Evolutionary conservation across 108 stramenopile species (phyloP), one percentile per base, ranked within the genome.

Genomic region (Discostella stelligeroides): DNA sequence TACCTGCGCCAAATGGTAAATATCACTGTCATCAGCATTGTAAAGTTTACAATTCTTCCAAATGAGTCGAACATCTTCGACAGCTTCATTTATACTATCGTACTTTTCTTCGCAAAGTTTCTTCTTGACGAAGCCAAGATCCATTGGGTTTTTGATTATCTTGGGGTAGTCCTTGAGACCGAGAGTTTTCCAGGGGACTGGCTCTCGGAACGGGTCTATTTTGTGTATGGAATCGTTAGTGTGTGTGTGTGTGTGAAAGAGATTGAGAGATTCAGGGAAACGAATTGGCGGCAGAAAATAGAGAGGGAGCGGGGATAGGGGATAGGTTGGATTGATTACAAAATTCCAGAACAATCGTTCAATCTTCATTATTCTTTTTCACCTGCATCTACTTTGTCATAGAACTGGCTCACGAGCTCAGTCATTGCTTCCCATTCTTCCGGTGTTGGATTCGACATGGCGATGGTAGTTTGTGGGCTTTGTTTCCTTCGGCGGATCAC

Each of bases 31-130:
- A 60, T 95, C 91, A 27, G 81, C 79, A 82, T 98, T 98, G 89
- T 98, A 98, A 43, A 92, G 83, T 89, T 89, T 94, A 82, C 96
- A 97, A 67, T 97, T 97, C 42, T 80, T 81, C 98, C 98, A 98
- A 38, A 98, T 88, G 42, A 96, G 82, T 7, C 97, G 92, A 20
- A 98, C 87, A 64, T 98, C 97, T 14, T 87, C 84, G 25, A 94
- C 96, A 38, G 81, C 86, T 15, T 94, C 93, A 29, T 81, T 76
- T 48, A 93, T 65, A 28, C 76, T 73, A 61, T 83, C 76, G 74
- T 98, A 98, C 29, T 85, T 84, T 15, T 86, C 75, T 8, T 73
- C 68, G 51, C 84, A 84, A 27, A 98, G 67, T 39, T 90, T 89
- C 30, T 83, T 73, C 69, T 95, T 94, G 53, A 98, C 84, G 15